A percentile compares a stretch with the other conserved stretches of the same genome.
Evolutionary conservation across 495 filamentous ascomycete species (phyloP).

Genomic region (Trichoderma parareesei): DNA sequence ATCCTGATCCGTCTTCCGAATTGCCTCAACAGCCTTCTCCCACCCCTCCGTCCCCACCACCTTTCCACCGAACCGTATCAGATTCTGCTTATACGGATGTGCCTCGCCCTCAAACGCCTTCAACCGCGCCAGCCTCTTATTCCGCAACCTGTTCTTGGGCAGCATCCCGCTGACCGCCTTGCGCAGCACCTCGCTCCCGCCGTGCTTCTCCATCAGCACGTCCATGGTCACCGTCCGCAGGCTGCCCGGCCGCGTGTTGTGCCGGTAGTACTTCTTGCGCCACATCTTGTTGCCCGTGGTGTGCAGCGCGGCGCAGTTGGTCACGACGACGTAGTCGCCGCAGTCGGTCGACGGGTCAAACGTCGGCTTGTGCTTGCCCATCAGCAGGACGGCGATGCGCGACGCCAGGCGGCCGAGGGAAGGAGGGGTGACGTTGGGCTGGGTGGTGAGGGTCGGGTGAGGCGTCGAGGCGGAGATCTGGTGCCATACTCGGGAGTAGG

Average conservation of each 20-base stretch:
- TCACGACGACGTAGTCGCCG: constrained; percentile 96
- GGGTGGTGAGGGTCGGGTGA: constrained; percentile 45
- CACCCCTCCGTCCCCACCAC: constrained; percentile 40
- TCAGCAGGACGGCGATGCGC: constrained; percentile 81
- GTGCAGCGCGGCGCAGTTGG: constrained; percentile 76
- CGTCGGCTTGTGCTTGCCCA: constrained; percentile 99
- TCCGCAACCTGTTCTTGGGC: constrained; percentile 89
- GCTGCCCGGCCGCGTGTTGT: constrained; percentile 82
- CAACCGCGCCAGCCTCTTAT: constrained; percentile 75
- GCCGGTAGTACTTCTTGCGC: constrained; percentile 92
- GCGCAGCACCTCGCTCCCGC: constrained; percentile 86
- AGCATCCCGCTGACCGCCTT: constrained; percentile 94
- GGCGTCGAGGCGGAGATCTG: constrained; percentile 60
- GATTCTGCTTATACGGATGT: constrained; percentile 87
- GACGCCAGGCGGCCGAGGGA: constrained; percentile 85
- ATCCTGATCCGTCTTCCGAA: constrained; percentile 31
- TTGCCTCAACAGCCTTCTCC: constrained; percentile 31
- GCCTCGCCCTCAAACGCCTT: constrained; percentile 89
- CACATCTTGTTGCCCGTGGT: constrained; percentile 84
- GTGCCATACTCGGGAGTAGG: constrained; percentile 95
- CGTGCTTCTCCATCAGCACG: constrained; percentile 84
- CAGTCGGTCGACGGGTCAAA: constrained; percentile 94
- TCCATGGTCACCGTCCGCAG: constrained; percentile 91
- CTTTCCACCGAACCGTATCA: constrained; percentile 62
- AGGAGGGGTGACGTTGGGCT: constrained; percentile 50